phyloP scores from a whole-genome alignment of 139 green algal species.

The Haematococcus lacustris region DNA sequence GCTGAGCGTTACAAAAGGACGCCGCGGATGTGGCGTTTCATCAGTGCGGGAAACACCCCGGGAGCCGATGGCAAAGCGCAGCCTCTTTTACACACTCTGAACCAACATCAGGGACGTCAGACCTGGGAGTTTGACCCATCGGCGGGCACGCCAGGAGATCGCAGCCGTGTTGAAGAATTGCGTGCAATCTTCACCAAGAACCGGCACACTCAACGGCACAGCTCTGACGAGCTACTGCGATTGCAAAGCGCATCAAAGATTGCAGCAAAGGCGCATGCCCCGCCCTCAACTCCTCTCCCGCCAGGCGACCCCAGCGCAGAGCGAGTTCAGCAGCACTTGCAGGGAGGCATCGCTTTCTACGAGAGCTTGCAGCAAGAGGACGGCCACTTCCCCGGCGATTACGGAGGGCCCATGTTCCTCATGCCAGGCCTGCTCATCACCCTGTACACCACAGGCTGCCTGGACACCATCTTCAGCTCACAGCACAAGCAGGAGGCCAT shows the following conservation, averaged over 20 bases:
- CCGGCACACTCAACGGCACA: slow-evolving; percentile 65
- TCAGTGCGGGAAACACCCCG: slow-evolving; percentile 21
- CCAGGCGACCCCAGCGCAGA: too few relatives aligned
- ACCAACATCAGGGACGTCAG: slow-evolving; percentile 65
- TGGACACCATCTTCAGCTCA: slow-evolving; percentile 69
- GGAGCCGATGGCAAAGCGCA: slow-evolving; percentile 1
- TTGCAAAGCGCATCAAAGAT: slow-evolving; percentile 31
- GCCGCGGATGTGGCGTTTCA: slow-evolving; percentile 63
- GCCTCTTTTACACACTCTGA: slow-evolving; percentile 46
- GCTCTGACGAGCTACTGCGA: slow-evolving; percentile 78
- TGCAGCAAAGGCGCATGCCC: background rate
- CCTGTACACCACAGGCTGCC: slow-evolving; percentile 61
- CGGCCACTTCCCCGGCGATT: slow-evolving; percentile 95
- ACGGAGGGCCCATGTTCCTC: slow-evolving; percentile 98
- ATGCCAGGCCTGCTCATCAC: slow-evolving; percentile 93
- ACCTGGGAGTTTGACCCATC: slow-evolving; percentile 75
- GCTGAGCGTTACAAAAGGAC: too few relatives aligned
- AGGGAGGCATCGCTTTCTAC: slow-evolving; percentile 72
- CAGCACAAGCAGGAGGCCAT: slow-evolving; percentile 62
- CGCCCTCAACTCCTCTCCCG: background rate
- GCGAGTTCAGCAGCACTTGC: slow-evolving; percentile 41
- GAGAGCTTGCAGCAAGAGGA: slow-evolving; percentile 80
- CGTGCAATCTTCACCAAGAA: slow-evolving; percentile 53
- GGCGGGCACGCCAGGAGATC: slow-evolving; percentile 60
- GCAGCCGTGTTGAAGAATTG: slow-evolving; percentile 47